phyloP scores from a whole-genome alignment of 2,329 filamentous ascomycete species.

The Exophiala lecanii-corni region DNA sequence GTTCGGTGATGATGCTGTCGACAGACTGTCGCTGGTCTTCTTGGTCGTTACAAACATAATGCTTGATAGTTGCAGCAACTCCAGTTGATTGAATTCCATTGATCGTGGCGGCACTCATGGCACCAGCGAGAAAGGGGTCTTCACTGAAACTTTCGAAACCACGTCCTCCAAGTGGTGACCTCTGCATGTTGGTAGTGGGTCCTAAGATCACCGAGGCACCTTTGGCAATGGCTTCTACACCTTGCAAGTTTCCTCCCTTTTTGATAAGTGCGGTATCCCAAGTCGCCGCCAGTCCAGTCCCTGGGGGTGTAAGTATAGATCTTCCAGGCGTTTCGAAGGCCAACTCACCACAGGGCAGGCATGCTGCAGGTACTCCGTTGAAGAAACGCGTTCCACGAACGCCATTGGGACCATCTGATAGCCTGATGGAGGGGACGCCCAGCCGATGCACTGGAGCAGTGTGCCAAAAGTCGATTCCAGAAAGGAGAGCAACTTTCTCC shows the following conservation, averaged over 20 bases:
- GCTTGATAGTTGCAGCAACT: constrained; percentile 74
- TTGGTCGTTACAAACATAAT: constrained; percentile 46
- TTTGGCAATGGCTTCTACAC: constrained; percentile 66
- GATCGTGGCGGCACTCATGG: constrained; percentile 67
- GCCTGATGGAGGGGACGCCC: constrained; percentile 61
- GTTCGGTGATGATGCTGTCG: constrained; percentile 42
- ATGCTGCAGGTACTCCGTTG: constrained; percentile 64
- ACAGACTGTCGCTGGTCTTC: constrained; percentile 43
- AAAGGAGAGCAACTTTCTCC: constrained; percentile 53
- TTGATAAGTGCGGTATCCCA: constrained; percentile 70
- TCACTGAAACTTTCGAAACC: constrained; percentile 87
- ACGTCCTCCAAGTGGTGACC: constrained; percentile 75
- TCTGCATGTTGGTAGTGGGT: constrained; percentile 76
- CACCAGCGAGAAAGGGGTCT: constrained; percentile 72
- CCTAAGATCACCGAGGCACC: constrained; percentile 70
- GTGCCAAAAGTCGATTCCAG: constrained; percentile 66
- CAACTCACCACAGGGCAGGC: constrained; percentile 60
- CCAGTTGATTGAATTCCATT: constrained; percentile 68
- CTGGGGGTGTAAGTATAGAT: constrained; percentile 30
- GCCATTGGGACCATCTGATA: constrained; percentile 66
- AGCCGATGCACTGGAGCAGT: constrained; percentile 60
- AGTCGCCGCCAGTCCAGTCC: constrained; percentile 71
- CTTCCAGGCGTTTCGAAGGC: too few relatives aligned
- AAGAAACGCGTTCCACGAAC: constrained; percentile 65
- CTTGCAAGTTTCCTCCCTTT: constrained; percentile 66